A percentile compares a stretch with the other conserved stretches of the same genome.
These are phyloP conservation scores for Entomortierella beljakovae DNA, from an alignment of 192 early-diverging fungal genomes.

Conservation along the genomic window DNA sequence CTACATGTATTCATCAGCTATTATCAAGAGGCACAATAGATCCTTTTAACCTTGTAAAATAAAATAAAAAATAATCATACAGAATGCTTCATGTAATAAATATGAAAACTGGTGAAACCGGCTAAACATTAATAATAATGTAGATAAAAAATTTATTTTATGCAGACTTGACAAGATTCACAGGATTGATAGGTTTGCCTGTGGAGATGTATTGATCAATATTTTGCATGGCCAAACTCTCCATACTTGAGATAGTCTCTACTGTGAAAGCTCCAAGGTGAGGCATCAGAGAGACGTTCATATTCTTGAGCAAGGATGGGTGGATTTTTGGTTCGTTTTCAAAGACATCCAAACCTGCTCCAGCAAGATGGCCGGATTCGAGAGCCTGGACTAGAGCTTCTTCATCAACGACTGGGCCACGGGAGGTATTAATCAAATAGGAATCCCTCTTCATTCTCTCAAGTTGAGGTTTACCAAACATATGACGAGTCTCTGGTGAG, in stretches of 20 bases:
- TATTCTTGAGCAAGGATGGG: conserved; percentile 37
- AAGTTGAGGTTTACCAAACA: conserved; percentile 48
- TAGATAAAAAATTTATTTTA: neutral
- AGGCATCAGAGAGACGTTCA: conserved; percentile 53
- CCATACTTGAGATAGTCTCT: conserved; percentile 49
- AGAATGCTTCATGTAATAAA: too few species aligned
- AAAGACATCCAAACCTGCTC: conserved; percentile 64
- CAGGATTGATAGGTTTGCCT: conserved; percentile 50
- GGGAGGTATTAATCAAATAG: conserved; percentile 57
- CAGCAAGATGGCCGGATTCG: conserved; percentile 51
- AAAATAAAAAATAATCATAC: too few species aligned
- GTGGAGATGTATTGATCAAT: conserved; percentile 38
- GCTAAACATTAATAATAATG: conserved; percentile 4
- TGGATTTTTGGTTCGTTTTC: conserved; percentile 58
- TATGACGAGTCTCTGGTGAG: conserved; percentile 49
- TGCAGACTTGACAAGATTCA: conserved; percentile 22
- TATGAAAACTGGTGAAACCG: too few species aligned
- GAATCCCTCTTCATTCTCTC: conserved; percentile 49
- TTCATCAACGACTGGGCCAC: conserved; percentile 57
- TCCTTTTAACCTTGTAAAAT: too few species aligned
- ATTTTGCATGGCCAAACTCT: conserved; percentile 55
- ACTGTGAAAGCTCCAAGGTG: conserved; percentile 43
- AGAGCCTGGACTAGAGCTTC: conserved; percentile 52
- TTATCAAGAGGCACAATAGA: too few species aligned
- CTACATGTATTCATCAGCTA: too few species aligned